These are phyloP conservation scores for Flaveria trinervia DNA, from an alignment of 129 eudicot genomes.

Conservation along the genomic window DNA sequence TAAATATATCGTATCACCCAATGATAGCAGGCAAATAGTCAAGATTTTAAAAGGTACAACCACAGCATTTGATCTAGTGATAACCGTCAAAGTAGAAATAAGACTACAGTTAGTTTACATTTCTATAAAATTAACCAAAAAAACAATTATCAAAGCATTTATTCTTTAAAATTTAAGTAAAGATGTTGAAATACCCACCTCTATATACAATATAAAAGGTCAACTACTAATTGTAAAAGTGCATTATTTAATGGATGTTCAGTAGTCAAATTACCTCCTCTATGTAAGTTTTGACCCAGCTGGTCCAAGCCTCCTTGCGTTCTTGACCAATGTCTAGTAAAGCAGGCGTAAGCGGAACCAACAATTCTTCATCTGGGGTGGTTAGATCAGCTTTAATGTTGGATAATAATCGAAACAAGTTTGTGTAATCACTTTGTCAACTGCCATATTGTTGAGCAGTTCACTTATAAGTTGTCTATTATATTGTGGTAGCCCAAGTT, in stretches of 20 bases:
- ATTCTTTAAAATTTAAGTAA: neutral
- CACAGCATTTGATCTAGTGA: neutral
- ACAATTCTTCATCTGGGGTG: conserved; percentile 64
- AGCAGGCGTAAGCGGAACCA: conserved; percentile 78
- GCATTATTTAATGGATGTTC: conserved; percentile 3
- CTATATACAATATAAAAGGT: neutral
- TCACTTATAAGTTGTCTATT: conserved; percentile 72
- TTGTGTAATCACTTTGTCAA: conserved; percentile 99
- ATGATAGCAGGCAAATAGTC: neutral
- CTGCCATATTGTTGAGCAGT: conserved; percentile 95
- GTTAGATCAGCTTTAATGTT: conserved; percentile 72
- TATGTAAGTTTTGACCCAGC: conserved; percentile 86
- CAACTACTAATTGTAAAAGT: neutral
- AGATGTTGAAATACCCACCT: neutral
- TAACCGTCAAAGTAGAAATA: neutral
- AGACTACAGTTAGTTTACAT: neutral
- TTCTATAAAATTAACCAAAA: too few relatives aligned
- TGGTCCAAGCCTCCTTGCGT: conserved; percentile 96
- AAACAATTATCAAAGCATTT: too few relatives aligned
- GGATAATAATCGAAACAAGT: conserved; percentile 84
- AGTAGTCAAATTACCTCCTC: conserved; percentile 61
- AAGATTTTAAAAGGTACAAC: neutral
- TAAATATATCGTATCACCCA: too few relatives aligned
- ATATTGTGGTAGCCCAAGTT: conserved; percentile 85
- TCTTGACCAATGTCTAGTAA: conserved; percentile 88